Evolutionary conservation across 2,329 filamentous ascomycete genomes (phyloP), one percentile per base, ranked within the genome.

Genomic region (Elsinoe necatrix): DNA sequence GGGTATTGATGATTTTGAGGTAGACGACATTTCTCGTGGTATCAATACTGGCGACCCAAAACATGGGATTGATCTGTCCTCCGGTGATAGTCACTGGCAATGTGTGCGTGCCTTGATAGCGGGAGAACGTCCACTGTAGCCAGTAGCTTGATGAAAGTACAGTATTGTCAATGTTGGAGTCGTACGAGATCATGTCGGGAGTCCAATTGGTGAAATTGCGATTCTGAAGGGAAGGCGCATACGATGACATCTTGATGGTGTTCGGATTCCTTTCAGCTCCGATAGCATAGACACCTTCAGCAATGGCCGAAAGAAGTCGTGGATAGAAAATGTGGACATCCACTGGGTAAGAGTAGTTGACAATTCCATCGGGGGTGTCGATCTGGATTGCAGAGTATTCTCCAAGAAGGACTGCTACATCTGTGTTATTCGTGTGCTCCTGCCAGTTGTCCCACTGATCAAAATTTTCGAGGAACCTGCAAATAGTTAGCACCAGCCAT

Each of bases 361-460:
- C 61, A 20, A 64, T 60, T n/a, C 64, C 65, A 23, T 58, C 18
- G 48, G 63, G 60, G 50, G 64, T 61, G 58, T 68, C 66, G 56
- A 66, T 58, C 42, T 65, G 63, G 55, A 66, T 67, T n/a, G 64
- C 63, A 42, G 57, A 60, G 61, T 62, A 64, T 41, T 64, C 63
- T 21, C 63, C 63, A 43, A 64, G 51, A n/a, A 64, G 55, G 12
- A 64, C 58, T 9, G 59, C 61, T 16, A 63, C 61, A 18, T 57
- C 58, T 23, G 57, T 59, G 51, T 62, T 63, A 58, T 62, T 61
- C 25, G 61, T 64, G 1, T 50, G 37, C 23, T 56, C 37, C 21
- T 64, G 63, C 62, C 69, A 66, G 58, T 75, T 73, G 63, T 75
- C 73, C 60, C 71, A 75, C 55, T 68, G 67, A 61, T 71, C 61